phyloP scores from a whole-genome alignment of 257 asterid genomes.

The Cinchona pubescens region DNA sequence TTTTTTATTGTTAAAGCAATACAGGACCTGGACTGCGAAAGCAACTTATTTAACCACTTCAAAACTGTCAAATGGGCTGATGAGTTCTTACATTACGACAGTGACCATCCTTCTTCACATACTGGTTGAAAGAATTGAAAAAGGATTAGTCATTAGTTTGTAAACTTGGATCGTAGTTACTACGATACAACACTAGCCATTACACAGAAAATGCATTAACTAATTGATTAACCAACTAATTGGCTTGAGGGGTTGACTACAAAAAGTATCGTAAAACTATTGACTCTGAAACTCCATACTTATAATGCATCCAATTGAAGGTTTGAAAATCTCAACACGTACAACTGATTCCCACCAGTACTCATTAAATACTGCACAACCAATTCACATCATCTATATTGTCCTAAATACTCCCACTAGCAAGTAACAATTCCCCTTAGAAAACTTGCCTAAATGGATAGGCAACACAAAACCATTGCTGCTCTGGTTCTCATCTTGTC shows the following conservation, averaged over 20 bases:
- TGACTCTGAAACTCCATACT: not conserved
- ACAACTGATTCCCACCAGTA: not conserved
- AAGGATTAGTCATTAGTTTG: not conserved
- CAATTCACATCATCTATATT: not conserved
- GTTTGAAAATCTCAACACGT: not conserved
- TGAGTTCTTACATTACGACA: not conserved
- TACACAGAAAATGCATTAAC: not conserved
- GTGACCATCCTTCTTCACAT: not conserved
- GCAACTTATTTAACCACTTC: not conserved
- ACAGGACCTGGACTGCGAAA: too few relatives aligned
- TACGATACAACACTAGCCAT: too few relatives aligned
- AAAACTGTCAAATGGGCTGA: not conserved
- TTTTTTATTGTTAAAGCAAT: too few relatives aligned
- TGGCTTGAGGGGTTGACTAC: not conserved
- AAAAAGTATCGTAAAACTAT: not conserved
- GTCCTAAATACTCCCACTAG: not conserved
- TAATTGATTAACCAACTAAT: not conserved
- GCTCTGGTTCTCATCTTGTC: constrained; percentile 17
- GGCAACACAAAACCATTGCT: not conserved
- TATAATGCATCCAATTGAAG: not conserved
- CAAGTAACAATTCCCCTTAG: not conserved
- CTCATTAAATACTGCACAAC: not conserved
- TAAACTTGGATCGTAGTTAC: not conserved
- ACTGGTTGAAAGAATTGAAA: not conserved
- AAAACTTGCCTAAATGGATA: constrained; percentile 9